A percentile compares a stretch with the other conserved stretches of the same genome.
Evolutionary conservation across 192 early-diverging fungal genomes (phyloP).

Genomic region (Lunasporangiospora selenospora): DNA sequence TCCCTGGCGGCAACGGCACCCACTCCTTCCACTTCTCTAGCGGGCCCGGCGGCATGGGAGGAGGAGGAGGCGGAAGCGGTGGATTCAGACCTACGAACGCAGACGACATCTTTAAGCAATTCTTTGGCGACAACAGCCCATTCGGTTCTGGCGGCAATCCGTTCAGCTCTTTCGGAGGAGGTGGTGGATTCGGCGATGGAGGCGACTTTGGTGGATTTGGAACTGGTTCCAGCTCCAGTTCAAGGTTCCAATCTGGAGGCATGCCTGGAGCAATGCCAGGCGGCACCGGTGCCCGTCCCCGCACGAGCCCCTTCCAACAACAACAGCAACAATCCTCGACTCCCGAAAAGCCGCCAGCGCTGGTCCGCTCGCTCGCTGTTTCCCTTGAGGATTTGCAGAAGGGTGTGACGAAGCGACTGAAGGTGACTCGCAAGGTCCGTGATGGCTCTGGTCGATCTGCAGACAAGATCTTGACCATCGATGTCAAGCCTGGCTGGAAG

Average conservation of each 20-base stretch:
- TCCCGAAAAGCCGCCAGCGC: slow-evolving; percentile 62
- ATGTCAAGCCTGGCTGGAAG: slow-evolving; percentile 97
- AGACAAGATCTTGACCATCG: slow-evolving; percentile 86
- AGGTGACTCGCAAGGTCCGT: slow-evolving; percentile 78
- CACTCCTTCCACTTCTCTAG: slow-evolving; percentile 67
- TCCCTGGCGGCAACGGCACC: slow-evolving; percentile 63
- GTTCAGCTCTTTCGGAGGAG: slow-evolving; percentile 29
- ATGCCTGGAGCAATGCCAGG: slow-evolving; percentile 56
- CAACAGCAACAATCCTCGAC: slow-evolving; percentile 22
- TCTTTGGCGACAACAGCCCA: slow-evolving; percentile 86
- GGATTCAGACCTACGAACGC: slow-evolving; percentile 78
- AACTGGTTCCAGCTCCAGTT: slow-evolving; percentile 17
- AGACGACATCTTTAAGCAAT: slow-evolving; percentile 89
- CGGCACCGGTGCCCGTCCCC: slow-evolving; percentile 16
- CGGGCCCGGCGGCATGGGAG: slow-evolving; percentile 22
- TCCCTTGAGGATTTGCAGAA: slow-evolving; percentile 93
- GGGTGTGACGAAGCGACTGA: slow-evolving; percentile 90
- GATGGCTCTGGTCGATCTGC: slow-evolving; percentile 53
- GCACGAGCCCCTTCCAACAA: slow-evolving; percentile 9
- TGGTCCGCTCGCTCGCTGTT: slow-evolving; percentile 75
- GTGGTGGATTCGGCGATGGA: slow-evolving; percentile 34
- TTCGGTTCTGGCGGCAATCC: slow-evolving; percentile 58
- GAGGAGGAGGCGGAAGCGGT: slow-evolving; percentile 52
- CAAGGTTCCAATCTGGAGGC: slow-evolving; percentile 53
- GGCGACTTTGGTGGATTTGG: slow-evolving; percentile 41